A percentile compares a stretch with the other conserved stretches of the same genome.
These are phyloP conservation scores for Alloteropsis semialata DNA, from an alignment of 176 grass and related monocot genomes.

Conservation along the genomic window DNA sequence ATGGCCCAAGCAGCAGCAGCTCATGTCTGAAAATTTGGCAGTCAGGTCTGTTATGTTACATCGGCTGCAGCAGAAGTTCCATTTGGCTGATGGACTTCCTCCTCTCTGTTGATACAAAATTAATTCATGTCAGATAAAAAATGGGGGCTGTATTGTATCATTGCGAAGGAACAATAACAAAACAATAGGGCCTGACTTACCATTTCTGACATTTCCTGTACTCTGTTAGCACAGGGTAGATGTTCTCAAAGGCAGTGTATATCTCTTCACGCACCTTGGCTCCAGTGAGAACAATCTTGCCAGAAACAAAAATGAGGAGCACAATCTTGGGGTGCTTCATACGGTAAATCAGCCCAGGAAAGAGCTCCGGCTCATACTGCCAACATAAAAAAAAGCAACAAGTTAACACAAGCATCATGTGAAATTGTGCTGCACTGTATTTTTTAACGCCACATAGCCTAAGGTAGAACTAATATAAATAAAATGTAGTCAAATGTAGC, in stretches of 20 bases:
- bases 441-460: not conserved
- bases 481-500: not conserved
- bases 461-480: not conserved
- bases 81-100: not conserved
- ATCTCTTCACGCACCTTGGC: slow-evolving; percentile 54
- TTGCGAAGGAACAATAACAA: not conserved
- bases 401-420: not conserved
- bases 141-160: not conserved
- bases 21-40: slow-evolving; percentile 14
- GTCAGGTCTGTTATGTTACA: slow-evolving; percentile 14
- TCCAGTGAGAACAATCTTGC: slow-evolving; percentile 68
- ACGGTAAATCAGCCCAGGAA: slow-evolving; percentile 71
- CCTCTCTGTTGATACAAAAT: not conserved
- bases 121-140: slow-evolving; percentile 5
- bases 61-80: not conserved
- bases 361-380: slow-evolving; percentile 74
- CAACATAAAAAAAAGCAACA: not conserved
- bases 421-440: not conserved
- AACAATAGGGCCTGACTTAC: not conserved
- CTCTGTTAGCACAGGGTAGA: slow-evolving; percentile 54
- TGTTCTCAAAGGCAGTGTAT: slow-evolving; percentile 64
- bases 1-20: not conserved
- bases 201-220: slow-evolving; percentile 52
- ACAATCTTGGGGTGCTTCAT: slow-evolving; percentile 73
- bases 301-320: slow-evolving; percentile 72